Conservation (phyloP, 345 rosid genomes). For the Hibiscus tridactylites region DNA sequence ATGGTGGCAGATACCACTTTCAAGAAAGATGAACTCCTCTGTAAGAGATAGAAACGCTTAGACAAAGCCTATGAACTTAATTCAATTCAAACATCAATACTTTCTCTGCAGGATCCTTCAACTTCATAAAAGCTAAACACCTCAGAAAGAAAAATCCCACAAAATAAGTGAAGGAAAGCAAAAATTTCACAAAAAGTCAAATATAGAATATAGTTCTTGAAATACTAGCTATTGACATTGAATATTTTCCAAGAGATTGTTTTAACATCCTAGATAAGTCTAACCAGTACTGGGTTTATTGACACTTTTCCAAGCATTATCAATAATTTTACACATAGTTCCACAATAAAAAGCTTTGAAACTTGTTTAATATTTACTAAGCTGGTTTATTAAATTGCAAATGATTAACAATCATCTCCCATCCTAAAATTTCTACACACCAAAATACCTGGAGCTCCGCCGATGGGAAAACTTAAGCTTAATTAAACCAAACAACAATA, state of each 20-base stretch:
- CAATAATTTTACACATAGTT: background rate
- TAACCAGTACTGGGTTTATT: background rate
- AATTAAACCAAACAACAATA: background rate
- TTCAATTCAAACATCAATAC: background rate
- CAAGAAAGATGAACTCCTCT: constrained; percentile 50
- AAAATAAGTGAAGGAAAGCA: background rate
- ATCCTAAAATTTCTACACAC: background rate
- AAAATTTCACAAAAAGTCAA: background rate
- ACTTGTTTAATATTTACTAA: background rate
- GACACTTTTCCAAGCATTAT: background rate
- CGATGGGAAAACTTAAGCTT: background rate
- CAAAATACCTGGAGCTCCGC: background rate
- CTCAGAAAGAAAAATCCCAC: background rate
- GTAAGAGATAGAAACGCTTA: constrained; percentile 21
- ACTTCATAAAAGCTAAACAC: background rate
- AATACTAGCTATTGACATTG: background rate
- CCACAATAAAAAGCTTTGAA: background rate
- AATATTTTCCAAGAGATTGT: background rate
- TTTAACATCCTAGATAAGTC: background rate
- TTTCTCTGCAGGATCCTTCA: background rate
- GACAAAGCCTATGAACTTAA: constrained; percentile 3
- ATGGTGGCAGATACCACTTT: constrained; percentile 41
- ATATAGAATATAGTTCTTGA: background rate
- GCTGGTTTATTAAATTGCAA: background rate
- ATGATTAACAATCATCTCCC: background rate